Evolutionary conservation across 148 eudicot species (phyloP), one percentile per base, ranked within the genome.

Genomic region (Persicaria maculosa): DNA sequence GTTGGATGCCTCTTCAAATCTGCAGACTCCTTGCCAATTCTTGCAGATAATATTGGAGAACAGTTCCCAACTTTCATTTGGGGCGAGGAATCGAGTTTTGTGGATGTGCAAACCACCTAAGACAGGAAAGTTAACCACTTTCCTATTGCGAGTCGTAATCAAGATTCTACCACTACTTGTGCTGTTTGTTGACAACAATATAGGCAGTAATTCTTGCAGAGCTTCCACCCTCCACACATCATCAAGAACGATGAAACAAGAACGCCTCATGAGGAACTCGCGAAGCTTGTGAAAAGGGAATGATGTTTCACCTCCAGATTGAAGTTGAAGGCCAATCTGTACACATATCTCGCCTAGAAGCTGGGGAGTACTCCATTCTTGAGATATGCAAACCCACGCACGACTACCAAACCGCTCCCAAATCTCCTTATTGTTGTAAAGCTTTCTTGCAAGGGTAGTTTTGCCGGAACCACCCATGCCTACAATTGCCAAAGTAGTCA

Each of bases 381-480:
- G 77, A 25, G 84, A 79, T 36, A 82, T 46, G 20, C 59, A 68
- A 55, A 47, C 76, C 84, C 81, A 81, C 4, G 78, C 84, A 6
- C 76, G 50, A 16, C 65, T 50, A 44, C 15, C 62, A 68, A 78
- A 81, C 5, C 48, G 74, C 15, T 46, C 62, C 65, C 36, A 53
- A 8, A 74, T 4, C 7, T n/a, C 19, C 2, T 3, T 20, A 45
- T 77, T 73, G 17, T 74, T n/a, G 57, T 74, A 75, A 12, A 83
- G 52, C 70, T 55, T 67, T 58, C 71, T 64, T 7, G 83, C 83
- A 54, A 80, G 47, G 1, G 77, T 80, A 10, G 79, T 80, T 72
- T 80, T 80, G 0, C 79, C 83, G 0, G 77, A 45, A 31, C 83
- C 79, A 9, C 77, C 79, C 70, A 73, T 76, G 1, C 79, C 79